A percentile compares a stretch with the other conserved stretches of the same genome.
These are phyloP conservation scores for Kodamaea laetipori DNA, from an alignment of 805 yeast species.

Conservation along the genomic window DNA sequence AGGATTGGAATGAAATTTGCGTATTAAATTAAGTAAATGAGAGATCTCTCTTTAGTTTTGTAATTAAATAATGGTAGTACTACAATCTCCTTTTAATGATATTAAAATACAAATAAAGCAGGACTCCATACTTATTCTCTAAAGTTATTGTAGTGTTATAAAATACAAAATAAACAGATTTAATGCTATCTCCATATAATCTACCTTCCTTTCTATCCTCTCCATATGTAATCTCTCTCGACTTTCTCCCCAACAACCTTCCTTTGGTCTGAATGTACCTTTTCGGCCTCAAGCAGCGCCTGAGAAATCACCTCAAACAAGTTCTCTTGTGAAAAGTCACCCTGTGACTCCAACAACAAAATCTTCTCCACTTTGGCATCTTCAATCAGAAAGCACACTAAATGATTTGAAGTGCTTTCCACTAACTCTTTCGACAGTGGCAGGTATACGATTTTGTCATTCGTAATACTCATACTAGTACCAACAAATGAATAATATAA, in stretches of 20 bases:
- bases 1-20: slow-evolving; percentile 7
- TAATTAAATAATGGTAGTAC: too few species aligned
- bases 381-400: slow-evolving; percentile 59
- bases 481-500: slow-evolving; percentile 64
- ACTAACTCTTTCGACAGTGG: slow-evolving; percentile 51
- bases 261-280: slow-evolving; percentile 50
- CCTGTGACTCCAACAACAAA: slow-evolving; percentile 71
- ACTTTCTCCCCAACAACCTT: slow-evolving; percentile 50
- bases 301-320: slow-evolving; percentile 53
- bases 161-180: too few species aligned
- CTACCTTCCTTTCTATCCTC: slow-evolving; percentile 15
- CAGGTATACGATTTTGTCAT: slow-evolving; percentile 34
- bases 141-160: not conserved
- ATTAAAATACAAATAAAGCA: too few species aligned
- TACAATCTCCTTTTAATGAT: too few species aligned
- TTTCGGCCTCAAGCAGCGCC: slow-evolving; percentile 51
- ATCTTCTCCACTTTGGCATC: slow-evolving; percentile 55
- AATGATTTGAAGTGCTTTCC: slow-evolving; percentile 59
- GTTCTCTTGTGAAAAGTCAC: slow-evolving; percentile 61
- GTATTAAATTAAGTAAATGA: too few species aligned
- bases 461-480: slow-evolving; percentile 43
- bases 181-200: too few species aligned
- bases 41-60: too few species aligned
- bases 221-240: slow-evolving; percentile 62
- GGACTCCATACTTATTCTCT: too few species aligned